Percentiles rank a stretch among this genome's conserved stretches.
Evolutionary conservation across 2,329 filamentous ascomycete genomes (phyloP).

Genomic region (Aureobasidium melanogenum): DNA sequence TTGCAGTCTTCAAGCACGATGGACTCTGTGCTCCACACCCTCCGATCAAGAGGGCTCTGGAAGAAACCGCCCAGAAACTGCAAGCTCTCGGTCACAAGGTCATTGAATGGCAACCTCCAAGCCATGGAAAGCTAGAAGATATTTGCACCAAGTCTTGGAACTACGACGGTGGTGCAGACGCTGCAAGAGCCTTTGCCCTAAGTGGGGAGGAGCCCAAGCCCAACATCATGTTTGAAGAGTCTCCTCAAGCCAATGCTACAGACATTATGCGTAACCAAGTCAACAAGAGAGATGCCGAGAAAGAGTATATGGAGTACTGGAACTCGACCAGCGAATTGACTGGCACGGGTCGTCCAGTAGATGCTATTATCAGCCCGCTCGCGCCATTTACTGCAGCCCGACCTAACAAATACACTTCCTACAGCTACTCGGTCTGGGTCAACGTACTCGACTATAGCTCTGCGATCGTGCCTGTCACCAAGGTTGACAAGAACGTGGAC

Average conservation of each 20-base stretch:
- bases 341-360: slow-evolving; percentile 40
- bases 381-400: slow-evolving; percentile 43
- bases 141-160: slow-evolving; percentile 30
- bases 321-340: slow-evolving; percentile 45
- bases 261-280: slow-evolving; percentile 43
- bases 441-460: slow-evolving; percentile 51
- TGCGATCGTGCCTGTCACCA: slow-evolving; percentile 47
- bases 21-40: slow-evolving; percentile 45
- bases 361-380: slow-evolving; percentile 45
- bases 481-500: slow-evolving; percentile 44
- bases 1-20: slow-evolving; percentile 48
- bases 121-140: slow-evolving; percentile 33
- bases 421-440: slow-evolving; percentile 37
- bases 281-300: slow-evolving; percentile 46
- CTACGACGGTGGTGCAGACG: slow-evolving; percentile 44
- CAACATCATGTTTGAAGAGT: slow-evolving; percentile 33
- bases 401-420: slow-evolving; percentile 39
- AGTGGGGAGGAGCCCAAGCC: slow-evolving; percentile 47
- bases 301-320: slow-evolving; percentile 56
- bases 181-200: slow-evolving; percentile 41
- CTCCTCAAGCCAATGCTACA: slow-evolving; percentile 31
- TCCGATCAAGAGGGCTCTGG: slow-evolving; percentile 47
- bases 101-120: slow-evolving; percentile 48
- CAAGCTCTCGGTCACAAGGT: slow-evolving; percentile 47
- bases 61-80: slow-evolving; percentile 42